These are phyloP conservation scores for Trametes maxima DNA, from an alignment of 768 basidiomycete genomes.

Conservation along the genomic window DNA sequence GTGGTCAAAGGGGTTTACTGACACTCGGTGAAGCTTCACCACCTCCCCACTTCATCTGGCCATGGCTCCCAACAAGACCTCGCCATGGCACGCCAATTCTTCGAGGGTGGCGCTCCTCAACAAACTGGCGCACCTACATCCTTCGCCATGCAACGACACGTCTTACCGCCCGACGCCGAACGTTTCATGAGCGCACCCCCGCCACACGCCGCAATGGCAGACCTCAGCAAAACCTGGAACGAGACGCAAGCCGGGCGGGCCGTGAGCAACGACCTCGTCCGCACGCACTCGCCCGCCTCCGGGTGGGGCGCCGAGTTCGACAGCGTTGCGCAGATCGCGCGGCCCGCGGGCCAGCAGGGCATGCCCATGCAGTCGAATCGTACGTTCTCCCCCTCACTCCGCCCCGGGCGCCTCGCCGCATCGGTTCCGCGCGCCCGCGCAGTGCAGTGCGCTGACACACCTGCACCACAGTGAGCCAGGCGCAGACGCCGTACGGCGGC, in stretches of 20 bases:
- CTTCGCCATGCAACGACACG: conserved; percentile 38
- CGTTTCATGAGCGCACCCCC: conserved; percentile 25
- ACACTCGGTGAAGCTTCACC: conserved; percentile 57
- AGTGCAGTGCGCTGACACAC: not conserved
- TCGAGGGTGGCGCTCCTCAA: conserved; percentile 48
- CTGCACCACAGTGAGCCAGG: conserved; percentile 15
- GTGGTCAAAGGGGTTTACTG: not conserved
- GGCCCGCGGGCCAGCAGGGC: conserved; percentile 35
- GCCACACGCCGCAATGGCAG: conserved; percentile 34
- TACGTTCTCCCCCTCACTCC: conserved; percentile 31
- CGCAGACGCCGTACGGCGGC: conserved; percentile 19
- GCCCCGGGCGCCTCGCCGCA: not conserved
- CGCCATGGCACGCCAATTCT: conserved; percentile 79
- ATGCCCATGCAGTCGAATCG: conserved; percentile 41
- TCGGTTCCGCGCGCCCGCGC: not conserved
- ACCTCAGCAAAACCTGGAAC: conserved; percentile 37
- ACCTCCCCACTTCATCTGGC: conserved; percentile 64
- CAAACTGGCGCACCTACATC: conserved; percentile 37
- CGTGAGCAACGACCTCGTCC: conserved; percentile 28
- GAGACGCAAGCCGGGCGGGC: conserved; percentile 11
- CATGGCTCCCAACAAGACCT: conserved; percentile 66
- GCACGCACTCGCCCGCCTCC: conserved; percentile 25
- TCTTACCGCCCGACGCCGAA: conserved; percentile 37
- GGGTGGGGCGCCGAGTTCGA: conserved; percentile 63
- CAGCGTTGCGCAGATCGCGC: conserved; percentile 25